Evolutionary conservation across 2,329 filamentous ascomycete species (phyloP).

Genomic region (Paramyrothecium sp.): DNA sequence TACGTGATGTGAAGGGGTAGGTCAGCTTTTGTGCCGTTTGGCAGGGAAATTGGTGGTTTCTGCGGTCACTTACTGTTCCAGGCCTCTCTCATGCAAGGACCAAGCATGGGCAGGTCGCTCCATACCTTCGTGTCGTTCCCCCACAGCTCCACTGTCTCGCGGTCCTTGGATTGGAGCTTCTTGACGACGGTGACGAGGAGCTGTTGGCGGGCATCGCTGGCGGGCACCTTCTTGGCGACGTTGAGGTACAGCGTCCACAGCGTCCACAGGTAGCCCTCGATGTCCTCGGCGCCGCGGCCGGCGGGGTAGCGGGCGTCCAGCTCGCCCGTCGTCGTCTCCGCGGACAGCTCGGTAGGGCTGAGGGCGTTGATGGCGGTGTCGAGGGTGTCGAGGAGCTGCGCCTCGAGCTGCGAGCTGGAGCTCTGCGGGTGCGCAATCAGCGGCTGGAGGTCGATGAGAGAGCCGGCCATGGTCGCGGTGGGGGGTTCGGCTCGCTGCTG

Average conservation of each 20-base stretch:
- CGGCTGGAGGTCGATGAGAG: slow-evolving; percentile 5
- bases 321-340: slow-evolving; percentile 16
- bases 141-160: slow-evolving; percentile 24
- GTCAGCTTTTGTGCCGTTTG: not conserved
- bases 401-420: slow-evolving; percentile 6
- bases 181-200: slow-evolving; percentile 18
- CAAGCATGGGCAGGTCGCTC: slow-evolving; percentile 27
- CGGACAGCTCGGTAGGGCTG: slow-evolving; percentile 9
- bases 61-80: slow-evolving; percentile 23
- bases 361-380: slow-evolving; percentile 18
- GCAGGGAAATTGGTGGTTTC: not conserved
- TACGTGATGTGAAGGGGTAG: slow-evolving; percentile 4
- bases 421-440: not conserved
- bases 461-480: not conserved
- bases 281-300: slow-evolving; percentile 8
- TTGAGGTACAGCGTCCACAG: slow-evolving; percentile 24
- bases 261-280: slow-evolving; percentile 24
- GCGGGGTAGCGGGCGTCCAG: slow-evolving; percentile 22
- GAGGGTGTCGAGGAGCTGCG: slow-evolving; percentile 17
- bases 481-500: not conserved
- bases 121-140: slow-evolving; percentile 20
- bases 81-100: slow-evolving; percentile 24
- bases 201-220: slow-evolving; percentile 20
- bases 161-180: slow-evolving; percentile 17
- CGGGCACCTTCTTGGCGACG: slow-evolving; percentile 21